Conservation (phyloP, 805 yeast genomes). For the Clavispora phyllophila region DNA sequence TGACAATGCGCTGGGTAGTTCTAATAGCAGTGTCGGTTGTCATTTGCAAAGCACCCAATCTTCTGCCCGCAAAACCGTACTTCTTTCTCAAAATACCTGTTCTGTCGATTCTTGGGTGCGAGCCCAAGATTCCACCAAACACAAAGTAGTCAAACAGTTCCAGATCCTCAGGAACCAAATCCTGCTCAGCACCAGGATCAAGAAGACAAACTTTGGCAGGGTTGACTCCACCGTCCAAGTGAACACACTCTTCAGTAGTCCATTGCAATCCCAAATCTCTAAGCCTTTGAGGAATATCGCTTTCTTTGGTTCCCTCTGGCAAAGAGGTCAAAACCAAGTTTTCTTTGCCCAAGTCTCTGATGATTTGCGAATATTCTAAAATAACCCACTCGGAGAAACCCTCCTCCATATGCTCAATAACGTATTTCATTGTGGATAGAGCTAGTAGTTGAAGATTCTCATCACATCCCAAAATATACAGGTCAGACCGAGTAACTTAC, state of each 20-base stretch:
- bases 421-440: conserved; percentile 63
- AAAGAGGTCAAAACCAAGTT: conserved; percentile 75
- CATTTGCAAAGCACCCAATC: conserved; percentile 88
- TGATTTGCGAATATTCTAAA: conserved; percentile 78
- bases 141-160: conserved; percentile 76
- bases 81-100: conserved; percentile 80
- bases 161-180: conserved; percentile 67
- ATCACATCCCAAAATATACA: conserved; percentile 6
- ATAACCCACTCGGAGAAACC: conserved; percentile 97
- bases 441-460: neutral
- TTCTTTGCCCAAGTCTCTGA: conserved; percentile 73
- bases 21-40: conserved; percentile 97
- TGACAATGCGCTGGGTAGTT: conserved; percentile 78
- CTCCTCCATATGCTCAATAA: conserved; percentile 95
- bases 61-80: conserved; percentile 81
- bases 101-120: conserved; percentile 89
- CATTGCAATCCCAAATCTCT: conserved; percentile 65
- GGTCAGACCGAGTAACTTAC: conserved; percentile 4
- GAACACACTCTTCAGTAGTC: conserved; percentile 70
- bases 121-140: conserved; percentile 95
- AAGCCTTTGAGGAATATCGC: conserved; percentile 60
- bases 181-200: conserved; percentile 81
- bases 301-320: conserved; percentile 54
- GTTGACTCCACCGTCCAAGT: conserved; percentile 42
- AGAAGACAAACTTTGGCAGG: conserved; percentile 66